Conservation (phyloP, 1,284 basidiomycete genomes). For the Cutaneotrichosporon sp. region DNA sequence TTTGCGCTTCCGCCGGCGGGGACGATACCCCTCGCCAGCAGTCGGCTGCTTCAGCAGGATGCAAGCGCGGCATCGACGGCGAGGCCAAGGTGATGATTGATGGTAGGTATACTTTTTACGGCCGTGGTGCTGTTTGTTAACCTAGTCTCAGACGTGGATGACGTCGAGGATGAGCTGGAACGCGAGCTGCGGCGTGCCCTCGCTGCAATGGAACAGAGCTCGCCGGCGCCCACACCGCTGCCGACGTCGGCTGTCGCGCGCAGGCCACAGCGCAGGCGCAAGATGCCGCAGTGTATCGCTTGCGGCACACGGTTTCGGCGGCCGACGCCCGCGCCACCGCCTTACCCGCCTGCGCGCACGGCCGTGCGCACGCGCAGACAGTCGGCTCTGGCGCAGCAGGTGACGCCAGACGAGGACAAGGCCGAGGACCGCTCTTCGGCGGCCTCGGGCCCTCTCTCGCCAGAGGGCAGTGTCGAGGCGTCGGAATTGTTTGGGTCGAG, state of each 20-base stretch:
- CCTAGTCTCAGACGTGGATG: neutral
- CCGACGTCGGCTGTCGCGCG: neutral
- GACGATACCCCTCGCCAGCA: neutral
- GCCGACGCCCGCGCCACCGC: conserved; percentile 6
- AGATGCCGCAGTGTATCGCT: conserved; percentile 3
- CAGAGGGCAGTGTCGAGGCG: conserved; percentile 1
- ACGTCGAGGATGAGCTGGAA: conserved; percentile 9
- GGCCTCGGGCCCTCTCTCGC: neutral
- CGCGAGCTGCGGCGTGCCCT: conserved; percentile 7
- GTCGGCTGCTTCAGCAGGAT: no score
- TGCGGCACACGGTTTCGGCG: conserved; percentile 11
- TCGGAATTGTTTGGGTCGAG: neutral
- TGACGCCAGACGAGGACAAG: conserved; percentile 2
- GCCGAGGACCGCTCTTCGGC: neutral
- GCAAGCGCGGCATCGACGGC: conserved; percentile 2
- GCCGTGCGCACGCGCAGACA: conserved; percentile 15
- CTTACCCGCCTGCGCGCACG: conserved; percentile 8
- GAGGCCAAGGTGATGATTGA: conserved; percentile 10
- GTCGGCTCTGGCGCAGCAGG: conserved; percentile 6
- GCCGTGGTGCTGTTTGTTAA: neutral
- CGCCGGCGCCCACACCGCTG: neutral
- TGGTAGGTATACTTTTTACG: neutral
- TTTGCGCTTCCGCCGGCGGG: conserved; percentile 17
- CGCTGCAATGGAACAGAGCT: neutral
- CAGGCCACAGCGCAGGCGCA: conserved; percentile 2